Evolutionary conservation across 371 early-diverging fungal genomes (phyloP).

Genomic region (Mortierella sp.): DNA sequence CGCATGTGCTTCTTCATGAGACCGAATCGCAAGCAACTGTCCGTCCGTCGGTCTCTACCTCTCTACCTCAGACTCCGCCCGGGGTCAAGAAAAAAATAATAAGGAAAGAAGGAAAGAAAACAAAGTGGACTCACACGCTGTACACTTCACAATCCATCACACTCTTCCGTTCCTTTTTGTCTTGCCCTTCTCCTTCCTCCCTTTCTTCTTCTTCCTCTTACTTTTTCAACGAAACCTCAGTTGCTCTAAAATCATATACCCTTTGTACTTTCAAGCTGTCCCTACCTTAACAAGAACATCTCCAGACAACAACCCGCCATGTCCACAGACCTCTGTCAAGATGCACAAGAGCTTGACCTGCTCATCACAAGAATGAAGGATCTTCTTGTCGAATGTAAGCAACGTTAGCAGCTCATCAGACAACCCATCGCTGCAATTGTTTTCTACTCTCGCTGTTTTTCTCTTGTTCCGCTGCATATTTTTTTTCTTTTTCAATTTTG

Average conservation of each 20-base stretch:
- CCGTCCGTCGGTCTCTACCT: background rate
- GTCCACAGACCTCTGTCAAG: slow-evolving; percentile 42
- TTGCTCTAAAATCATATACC: background rate
- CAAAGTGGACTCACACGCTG: background rate
- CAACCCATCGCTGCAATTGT: background rate
- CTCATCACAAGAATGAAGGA: slow-evolving; percentile 58
- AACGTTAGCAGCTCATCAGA: background rate
- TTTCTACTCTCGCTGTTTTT: too few relatives aligned
- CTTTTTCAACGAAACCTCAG: background rate
- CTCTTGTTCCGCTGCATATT: background rate
- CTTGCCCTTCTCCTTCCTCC: background rate
- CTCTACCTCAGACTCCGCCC: background rate
- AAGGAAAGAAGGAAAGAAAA: background rate
- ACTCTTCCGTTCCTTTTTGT: background rate
- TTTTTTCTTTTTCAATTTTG: background rate
- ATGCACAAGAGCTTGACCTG: slow-evolving; percentile 56
- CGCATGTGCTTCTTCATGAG: background rate
- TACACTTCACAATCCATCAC: background rate
- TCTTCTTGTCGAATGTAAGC: slow-evolving; percentile 56
- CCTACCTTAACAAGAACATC: background rate
- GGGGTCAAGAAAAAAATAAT: background rate
- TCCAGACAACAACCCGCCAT: background rate
- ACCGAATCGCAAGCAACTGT: background rate
- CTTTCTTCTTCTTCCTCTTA: background rate
- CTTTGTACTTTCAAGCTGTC: background rate